Conservation (phyloP, 352 stramenopile genomes). For the Globisporangium emineosum region DNA sequence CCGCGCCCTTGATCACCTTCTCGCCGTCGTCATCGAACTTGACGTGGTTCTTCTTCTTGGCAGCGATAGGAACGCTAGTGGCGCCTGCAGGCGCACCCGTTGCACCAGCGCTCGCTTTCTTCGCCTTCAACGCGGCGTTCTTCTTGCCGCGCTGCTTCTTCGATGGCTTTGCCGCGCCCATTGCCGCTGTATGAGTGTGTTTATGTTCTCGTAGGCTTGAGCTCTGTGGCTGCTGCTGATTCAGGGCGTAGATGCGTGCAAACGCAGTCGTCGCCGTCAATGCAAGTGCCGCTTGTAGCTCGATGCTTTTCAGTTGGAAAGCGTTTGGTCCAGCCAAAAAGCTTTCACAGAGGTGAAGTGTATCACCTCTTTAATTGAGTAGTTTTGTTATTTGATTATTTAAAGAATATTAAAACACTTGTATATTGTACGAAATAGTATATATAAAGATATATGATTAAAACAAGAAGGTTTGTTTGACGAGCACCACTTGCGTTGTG, state of each 20-base stretch:
- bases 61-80: slow-evolving; percentile 20
- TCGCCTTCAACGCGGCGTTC: slow-evolving; percentile 37
- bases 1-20: slow-evolving; percentile 22
- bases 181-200: slow-evolving; percentile 14
- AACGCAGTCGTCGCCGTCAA: not conserved
- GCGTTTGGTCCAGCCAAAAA: slow-evolving; percentile 16
- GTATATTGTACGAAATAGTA: too few relatives aligned
- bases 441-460: too few relatives aligned
- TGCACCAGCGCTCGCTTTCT: slow-evolving; percentile 15
- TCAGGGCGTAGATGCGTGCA: not conserved
- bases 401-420: too few relatives aligned
- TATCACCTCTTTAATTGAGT: too few relatives aligned
- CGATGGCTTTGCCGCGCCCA: slow-evolving; percentile 55
- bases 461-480: too few relatives aligned
- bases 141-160: slow-evolving; percentile 81
- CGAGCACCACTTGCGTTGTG: too few relatives aligned
- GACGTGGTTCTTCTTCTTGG: slow-evolving; percentile 40
- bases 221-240: not conserved
- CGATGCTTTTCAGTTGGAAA: not conserved
- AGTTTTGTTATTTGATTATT: too few relatives aligned
- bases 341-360: too few relatives aligned
- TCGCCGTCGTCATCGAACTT: slow-evolving; percentile 71
- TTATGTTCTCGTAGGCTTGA: not conserved
- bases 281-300: slow-evolving; percentile 6
- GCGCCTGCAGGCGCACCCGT: not conserved